A percentile compares a stretch with the other conserved stretches of the same genome.
Evolutionary conservation across 352 stramenopile species (phyloP).

Genomic region (Phytophthora meadii): DNA sequence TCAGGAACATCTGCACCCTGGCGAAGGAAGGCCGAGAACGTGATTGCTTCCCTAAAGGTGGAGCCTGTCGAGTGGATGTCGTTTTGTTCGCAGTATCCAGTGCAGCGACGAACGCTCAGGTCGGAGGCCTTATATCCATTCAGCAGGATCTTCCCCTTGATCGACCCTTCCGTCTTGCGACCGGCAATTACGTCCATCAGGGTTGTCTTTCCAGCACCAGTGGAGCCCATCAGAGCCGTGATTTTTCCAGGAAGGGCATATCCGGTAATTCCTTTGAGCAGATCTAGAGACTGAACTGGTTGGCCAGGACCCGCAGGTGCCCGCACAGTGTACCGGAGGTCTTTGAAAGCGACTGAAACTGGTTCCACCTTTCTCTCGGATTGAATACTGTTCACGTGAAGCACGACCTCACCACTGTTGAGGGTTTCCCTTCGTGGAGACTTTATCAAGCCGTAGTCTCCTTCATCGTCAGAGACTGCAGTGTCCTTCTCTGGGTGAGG

Average conservation of each 20-base stretch:
- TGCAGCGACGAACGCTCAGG: slow-evolving; percentile 61
- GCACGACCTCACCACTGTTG: slow-evolving; percentile 27
- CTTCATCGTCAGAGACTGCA: slow-evolving; percentile 4
- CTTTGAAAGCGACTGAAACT: slow-evolving; percentile 61
- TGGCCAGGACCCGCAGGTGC: slow-evolving; percentile 43
- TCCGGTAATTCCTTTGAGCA: slow-evolving; percentile 70
- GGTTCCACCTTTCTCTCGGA: slow-evolving; percentile 37
- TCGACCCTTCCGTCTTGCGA: slow-evolving; percentile 84
- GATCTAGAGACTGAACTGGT: slow-evolving; percentile 39
- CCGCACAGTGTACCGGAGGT: slow-evolving; percentile 67
- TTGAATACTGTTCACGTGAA: slow-evolving; percentile 33
- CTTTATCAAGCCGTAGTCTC: slow-evolving; percentile 34
- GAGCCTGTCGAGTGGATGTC: slow-evolving; percentile 90
- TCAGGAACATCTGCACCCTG: slow-evolving; percentile 47
- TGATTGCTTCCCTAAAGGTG: slow-evolving; percentile 93
- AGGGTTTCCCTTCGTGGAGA: slow-evolving; percentile 26
- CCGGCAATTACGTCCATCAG: slow-evolving; percentile 95
- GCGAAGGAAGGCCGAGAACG: slow-evolving; percentile 92
- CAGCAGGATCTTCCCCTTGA: slow-evolving; percentile 71
- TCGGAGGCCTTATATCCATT: slow-evolving; percentile 64
- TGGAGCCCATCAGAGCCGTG: slow-evolving; percentile 77
- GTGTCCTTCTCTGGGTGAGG: slow-evolving; percentile 29
- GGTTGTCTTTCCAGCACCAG: slow-evolving; percentile 92
- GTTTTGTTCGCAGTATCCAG: slow-evolving; percentile 88
- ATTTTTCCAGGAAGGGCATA: slow-evolving; percentile 63